Percentiles rank a stretch among this genome's conserved stretches.
Evolutionary conservation across 2,329 filamentous ascomycete genomes (phyloP).

Genomic region (Xylariaceae sp.): DNA sequence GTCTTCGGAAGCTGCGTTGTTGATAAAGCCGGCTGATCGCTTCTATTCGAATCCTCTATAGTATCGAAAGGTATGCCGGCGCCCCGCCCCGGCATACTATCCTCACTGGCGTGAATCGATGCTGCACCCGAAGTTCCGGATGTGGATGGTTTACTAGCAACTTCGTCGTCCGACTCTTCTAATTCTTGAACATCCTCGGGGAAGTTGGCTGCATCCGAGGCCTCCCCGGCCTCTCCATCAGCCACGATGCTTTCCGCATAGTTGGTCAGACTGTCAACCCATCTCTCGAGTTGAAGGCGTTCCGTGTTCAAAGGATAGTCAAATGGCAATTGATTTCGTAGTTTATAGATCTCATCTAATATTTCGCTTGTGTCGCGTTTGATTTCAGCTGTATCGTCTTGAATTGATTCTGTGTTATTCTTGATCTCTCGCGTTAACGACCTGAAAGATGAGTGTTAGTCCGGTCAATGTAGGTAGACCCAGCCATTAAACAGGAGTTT

Average conservation of each 20-base stretch:
- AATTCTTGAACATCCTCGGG: not conserved
- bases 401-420: not conserved
- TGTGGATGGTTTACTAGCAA: not conserved
- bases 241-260: not conserved
- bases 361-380: slow-evolving; percentile 3
- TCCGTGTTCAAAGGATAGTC: not conserved
- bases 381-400: not conserved
- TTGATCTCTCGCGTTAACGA: slow-evolving; percentile 8
- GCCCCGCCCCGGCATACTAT: too few relatives aligned
- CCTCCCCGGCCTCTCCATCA: not conserved
- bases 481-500: too few relatives aligned
- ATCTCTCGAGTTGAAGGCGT: not conserved
- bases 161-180: not conserved
- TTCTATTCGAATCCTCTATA: not conserved
- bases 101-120: too few relatives aligned
- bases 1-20: not conserved
- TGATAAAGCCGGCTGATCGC: not conserved
- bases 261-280: slow-evolving; percentile 4
- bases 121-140: too few relatives aligned
- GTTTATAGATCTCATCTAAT: slow-evolving; percentile 1
- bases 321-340: slow-evolving; percentile 3
- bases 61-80: not conserved
- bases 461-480: too few relatives aligned
- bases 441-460: not conserved
- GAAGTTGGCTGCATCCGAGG: not conserved